Conservation (phyloP, 225 moss, liverwort and hornwort genomes). For the Climacium dendroides region DNA sequence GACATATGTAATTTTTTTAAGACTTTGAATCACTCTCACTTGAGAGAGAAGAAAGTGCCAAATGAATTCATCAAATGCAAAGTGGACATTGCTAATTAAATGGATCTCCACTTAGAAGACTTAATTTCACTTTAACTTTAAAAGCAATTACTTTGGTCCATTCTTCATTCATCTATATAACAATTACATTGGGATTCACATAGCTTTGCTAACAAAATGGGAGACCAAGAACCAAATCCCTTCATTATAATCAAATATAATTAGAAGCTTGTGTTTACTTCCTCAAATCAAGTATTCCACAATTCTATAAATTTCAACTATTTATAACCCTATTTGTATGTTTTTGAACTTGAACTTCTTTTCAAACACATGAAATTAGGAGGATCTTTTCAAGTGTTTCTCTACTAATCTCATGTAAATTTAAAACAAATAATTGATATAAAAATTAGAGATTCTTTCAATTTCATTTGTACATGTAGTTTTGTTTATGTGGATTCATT, state of each 20-base stretch:
- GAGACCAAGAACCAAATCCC: no score
- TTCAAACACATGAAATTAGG: not conserved
- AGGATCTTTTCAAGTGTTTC: no score
- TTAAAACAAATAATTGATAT: not conserved
- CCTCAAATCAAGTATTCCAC: no score
- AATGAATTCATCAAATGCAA: not conserved
- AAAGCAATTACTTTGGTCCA: no score
- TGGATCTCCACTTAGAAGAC: not conserved
- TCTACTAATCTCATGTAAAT: not conserved
- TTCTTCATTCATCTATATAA: not conserved
- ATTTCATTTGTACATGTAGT: accelerated
- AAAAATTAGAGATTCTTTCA: not conserved
- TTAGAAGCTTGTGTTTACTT: no score
- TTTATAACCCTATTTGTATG: no score
- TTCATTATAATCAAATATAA: no score
- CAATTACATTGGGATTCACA: no score
- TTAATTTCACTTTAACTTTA: no score
- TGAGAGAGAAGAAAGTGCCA: not conserved
- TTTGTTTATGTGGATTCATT: not conserved
- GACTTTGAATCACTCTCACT: not conserved
- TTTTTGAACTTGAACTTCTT: no score
- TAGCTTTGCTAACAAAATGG: not conserved
- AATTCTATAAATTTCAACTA: no score
- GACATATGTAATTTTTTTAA: not conserved
- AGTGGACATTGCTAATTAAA: not conserved